Conservation (phyloP, 768 basidiomycete species). For the Naganishia kalamii region DNA sequence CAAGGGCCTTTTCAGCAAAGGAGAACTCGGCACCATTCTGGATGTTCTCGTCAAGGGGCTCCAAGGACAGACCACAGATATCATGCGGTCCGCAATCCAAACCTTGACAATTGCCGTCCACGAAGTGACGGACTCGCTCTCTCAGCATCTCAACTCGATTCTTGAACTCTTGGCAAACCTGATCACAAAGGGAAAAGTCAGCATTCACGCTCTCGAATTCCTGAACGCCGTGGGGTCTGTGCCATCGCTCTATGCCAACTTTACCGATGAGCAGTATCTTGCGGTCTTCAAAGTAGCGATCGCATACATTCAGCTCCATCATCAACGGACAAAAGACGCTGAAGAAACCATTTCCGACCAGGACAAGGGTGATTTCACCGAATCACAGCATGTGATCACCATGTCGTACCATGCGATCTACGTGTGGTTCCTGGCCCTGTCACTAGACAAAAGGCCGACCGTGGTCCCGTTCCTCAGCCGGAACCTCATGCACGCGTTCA, state of each 20-base stretch:
- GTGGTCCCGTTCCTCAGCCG: constrained; percentile 81
- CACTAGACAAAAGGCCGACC: constrained; percentile 68
- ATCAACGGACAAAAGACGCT: constrained; percentile 14
- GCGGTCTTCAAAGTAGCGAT: constrained; percentile 90
- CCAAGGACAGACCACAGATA: constrained; percentile 38
- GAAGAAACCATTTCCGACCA: constrained; percentile 21
- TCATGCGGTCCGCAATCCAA: constrained; percentile 53
- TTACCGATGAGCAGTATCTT: constrained; percentile 82
- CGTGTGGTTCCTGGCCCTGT: constrained; percentile 85
- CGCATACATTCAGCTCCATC: constrained; percentile 68
- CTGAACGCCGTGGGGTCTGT: constrained; percentile 78
- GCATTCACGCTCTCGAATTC: constrained; percentile 92
- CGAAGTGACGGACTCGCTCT: constrained; percentile 75
- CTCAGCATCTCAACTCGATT: constrained; percentile 68
- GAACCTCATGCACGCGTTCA: constrained; percentile 78
- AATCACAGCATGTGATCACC: constrained; percentile 84
- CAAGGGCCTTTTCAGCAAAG: constrained; percentile 63
- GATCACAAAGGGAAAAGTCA: constrained; percentile 87
- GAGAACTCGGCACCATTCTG: constrained; percentile 48
- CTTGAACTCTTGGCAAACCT: constrained; percentile 77
- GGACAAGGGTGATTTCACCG: constrained; percentile 52
- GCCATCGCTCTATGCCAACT: constrained; percentile 72
- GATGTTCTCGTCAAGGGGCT: constrained; percentile 49
- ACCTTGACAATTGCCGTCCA: constrained; percentile 80
- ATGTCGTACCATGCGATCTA: constrained; percentile 87